Percentiles rank a stretch among this genome's conserved stretches.
Conservation (phyloP, 1,284 basidiomycete species). For the Afroboletus lepidellus region DNA sequence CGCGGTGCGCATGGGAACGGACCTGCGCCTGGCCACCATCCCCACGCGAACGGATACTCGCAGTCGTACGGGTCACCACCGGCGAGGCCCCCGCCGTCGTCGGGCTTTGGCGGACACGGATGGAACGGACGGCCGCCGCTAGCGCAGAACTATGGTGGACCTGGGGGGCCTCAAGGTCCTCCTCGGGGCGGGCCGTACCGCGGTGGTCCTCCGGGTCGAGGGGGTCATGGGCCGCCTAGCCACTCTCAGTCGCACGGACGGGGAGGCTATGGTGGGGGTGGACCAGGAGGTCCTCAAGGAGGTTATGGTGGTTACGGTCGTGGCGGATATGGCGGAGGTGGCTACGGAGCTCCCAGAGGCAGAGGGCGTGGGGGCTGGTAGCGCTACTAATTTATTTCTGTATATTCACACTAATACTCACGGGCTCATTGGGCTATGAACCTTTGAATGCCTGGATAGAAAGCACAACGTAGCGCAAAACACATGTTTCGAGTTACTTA, state of each 20-base stretch:
- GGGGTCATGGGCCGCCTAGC: constrained; percentile 27
- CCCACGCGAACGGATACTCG: constrained; percentile 21
- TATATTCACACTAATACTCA: constrained; percentile 20
- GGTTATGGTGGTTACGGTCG: constrained; percentile 38
- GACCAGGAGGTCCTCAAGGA: constrained; percentile 11
- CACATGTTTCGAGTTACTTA: constrained; percentile 10
- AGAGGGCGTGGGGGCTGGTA: constrained; percentile 42
- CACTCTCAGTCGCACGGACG: constrained; percentile 28
- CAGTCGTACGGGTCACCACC: constrained; percentile 26
- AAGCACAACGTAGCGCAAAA: not conserved
- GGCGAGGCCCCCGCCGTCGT: constrained; percentile 17
- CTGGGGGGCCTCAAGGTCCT: constrained; percentile 23
- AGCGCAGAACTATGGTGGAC: constrained; percentile 27
- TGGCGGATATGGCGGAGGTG: constrained; percentile 37
- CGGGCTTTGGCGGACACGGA: constrained; percentile 34
- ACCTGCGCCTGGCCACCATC: constrained; percentile 27
- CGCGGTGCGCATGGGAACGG: constrained; percentile 35
- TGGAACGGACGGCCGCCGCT: constrained; percentile 31
- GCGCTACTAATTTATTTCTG: constrained; percentile 35
- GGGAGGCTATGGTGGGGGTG: constrained; percentile 28
- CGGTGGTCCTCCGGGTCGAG: constrained; percentile 19
- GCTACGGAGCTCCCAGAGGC: constrained; percentile 32
- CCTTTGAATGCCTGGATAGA: not conserved
- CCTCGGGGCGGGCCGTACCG: constrained; percentile 28
- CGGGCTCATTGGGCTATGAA: constrained; percentile 1